Base-by-base conservation (phyloP, 345 rosid genomes). In the Clausena lansium region DNA sequence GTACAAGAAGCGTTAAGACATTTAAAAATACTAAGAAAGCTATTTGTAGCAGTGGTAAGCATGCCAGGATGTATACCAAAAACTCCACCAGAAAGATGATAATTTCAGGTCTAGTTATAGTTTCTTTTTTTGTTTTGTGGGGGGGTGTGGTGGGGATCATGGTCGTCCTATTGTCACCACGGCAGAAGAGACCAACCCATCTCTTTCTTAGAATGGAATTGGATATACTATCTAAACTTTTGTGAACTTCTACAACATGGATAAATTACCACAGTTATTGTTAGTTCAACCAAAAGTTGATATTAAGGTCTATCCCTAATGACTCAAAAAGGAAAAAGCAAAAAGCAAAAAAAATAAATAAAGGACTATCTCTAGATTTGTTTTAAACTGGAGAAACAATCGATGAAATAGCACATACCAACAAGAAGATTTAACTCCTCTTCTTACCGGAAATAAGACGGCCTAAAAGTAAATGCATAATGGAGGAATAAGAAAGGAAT, bases 341-440 rank as follows among this genome's bases (percentile, higher is more conserved):
- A 35, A 35, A 35, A 6, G 38, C 1, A 3, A 7, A 6, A 1
- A 35, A n/a, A n/a, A n/a, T n/a, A 35, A 33, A 33, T 2, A 35
- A 11, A 45, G 33, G n/a, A 27, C 14, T 28, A 28, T 69, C 73
- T 22, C 10, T 15, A 69, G 55, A 47, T 45, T 45, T 41, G 55
- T 20, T 47, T 70, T 17, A 70, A 50, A 70, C 73, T 25, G 14
- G 73, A 70, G 50, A 70, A 25, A n/a, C 50, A 45, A 70, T 70
- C 10, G 2, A 70, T 45, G 7, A 27, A 8, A 9, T 17, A 47
- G n/a, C 39, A 50, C 60, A 45, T 28, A 47, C 55, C 8, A 19
- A 17, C 35, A 20, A 25, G 24, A 50, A 41, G 20, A 27, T 15
- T 45, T 70, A 41, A 24, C 30, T 8, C n/a, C 41, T 38, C 41